These are phyloP conservation scores for Venturia effusa DNA, from an alignment of 2,329 filamentous ascomycete genomes.

Conservation along the genomic window DNA sequence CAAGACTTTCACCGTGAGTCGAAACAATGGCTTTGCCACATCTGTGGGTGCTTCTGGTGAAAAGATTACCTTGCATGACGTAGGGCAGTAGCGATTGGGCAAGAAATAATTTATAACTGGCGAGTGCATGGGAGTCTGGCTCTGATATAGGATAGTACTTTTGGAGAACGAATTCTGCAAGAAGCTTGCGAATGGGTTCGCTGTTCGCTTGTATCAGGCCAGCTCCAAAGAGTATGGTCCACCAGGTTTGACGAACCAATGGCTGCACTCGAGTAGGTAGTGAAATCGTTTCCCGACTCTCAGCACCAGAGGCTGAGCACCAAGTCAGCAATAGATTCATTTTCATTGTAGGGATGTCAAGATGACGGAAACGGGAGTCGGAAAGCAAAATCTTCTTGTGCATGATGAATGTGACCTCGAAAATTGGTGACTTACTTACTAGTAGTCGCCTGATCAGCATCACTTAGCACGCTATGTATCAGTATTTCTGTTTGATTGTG, in stretches of 20 bases:
- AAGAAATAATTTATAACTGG: constrained; percentile 26
- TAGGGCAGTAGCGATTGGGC: constrained; percentile 34
- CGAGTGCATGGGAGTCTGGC: not conserved
- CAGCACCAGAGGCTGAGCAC: not conserved
- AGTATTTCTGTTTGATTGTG: too few species aligned
- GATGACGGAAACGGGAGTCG: not conserved
- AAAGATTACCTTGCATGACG: constrained; percentile 34
- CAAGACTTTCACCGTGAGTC: not conserved
- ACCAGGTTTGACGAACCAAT: constrained; percentile 8
- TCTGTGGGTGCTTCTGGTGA: constrained; percentile 15
- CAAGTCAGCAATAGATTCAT: not conserved
- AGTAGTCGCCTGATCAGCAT: too few species aligned
- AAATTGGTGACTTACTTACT: too few species aligned
- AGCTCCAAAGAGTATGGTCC: constrained; percentile 6
- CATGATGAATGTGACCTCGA: not conserved
- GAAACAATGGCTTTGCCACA: not conserved
- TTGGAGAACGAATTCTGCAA: constrained; percentile 5
- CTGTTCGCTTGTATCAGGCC: constrained; percentile 5
- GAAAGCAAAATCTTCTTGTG: not conserved
- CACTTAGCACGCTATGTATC: too few species aligned
- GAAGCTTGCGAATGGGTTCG: constrained; percentile 6
- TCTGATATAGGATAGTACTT: constrained; percentile 7
- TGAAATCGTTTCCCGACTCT: not conserved
- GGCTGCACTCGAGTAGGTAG: not conserved
- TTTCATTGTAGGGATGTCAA: not conserved